Evolutionary conservation across 495 filamentous ascomycete species (phyloP), one percentile per base, ranked within the genome.

Genomic region (Podospora sp.): DNA sequence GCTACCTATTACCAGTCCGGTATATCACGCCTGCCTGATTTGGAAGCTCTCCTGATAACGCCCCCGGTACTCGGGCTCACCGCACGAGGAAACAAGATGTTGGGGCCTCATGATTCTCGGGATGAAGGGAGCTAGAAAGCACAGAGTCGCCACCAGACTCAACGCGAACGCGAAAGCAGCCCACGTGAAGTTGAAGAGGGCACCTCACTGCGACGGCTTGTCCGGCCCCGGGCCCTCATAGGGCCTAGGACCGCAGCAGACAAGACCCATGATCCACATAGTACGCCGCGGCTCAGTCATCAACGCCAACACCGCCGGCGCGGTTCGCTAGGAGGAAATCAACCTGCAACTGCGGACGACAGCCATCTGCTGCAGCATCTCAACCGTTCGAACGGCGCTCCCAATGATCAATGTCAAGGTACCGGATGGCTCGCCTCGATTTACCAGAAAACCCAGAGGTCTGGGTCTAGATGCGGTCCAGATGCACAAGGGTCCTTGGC

Each of bases 401-500:
- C 29, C 29, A 33, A 33, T 33, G 29, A 33, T 33, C 29, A 33
- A 33, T 3, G 29, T 33, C 29, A 33, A 33, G 29, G 18, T 49
- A 18, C 27, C 26, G 40, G 18, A 24, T 12, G n/a, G n/a, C 51
- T 20, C 7, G 52, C 52, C 29, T 36, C 63, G 25, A 55, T 52
- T 57, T 35, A 65, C 63, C 63, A 65, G 20, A 49, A 56, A 65
- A 57, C 63, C 63, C 63, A 65, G 16, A 65, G 51, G 52, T 65
- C 11, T 57, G 63, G 63, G 22, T 57, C 63, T 46, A 14, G 51
- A 64, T 64, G 62, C 63, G 56, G 62, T 63, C 36, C 29, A 56
- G 50, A 56, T 65, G 51, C 63, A 21, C 51, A 52, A 36, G 20
- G 8, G 29, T 7, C 27, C 62, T 65, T 65, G 62, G 62, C 62